These are phyloP conservation scores for Sclerotinia nivalis DNA, from an alignment of 2,329 filamentous ascomycete species.

Conservation along the genomic window DNA sequence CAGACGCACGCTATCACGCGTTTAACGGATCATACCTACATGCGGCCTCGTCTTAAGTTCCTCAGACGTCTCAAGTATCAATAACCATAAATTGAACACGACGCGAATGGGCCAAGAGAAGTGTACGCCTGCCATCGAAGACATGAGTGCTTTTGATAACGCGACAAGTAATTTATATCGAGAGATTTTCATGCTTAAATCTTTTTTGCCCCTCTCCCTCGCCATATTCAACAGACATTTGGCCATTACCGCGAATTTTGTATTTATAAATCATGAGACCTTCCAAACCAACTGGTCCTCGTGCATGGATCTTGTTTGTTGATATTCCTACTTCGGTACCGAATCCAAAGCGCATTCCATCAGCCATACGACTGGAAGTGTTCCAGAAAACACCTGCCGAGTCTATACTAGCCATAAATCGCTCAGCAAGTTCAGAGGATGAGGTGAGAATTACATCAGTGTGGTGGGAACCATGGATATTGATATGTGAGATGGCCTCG, in stretches of 20 bases:
- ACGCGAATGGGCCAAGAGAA: slow-evolving; percentile 4
- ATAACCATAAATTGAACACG: neutral
- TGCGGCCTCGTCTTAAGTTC: slow-evolving; percentile 10
- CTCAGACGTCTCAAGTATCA: slow-evolving; percentile 20
- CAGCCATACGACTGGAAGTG: slow-evolving; percentile 87
- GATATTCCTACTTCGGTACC: slow-evolving; percentile 98
- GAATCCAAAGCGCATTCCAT: slow-evolving; percentile 96
- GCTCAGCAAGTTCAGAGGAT: slow-evolving; percentile 66
- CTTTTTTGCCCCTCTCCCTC: slow-evolving; percentile 59
- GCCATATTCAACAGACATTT: slow-evolving; percentile 76
- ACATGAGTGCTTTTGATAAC: neutral
- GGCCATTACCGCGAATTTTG: slow-evolving; percentile 79
- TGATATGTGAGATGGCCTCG: slow-evolving; percentile 84
- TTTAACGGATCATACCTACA: neutral
- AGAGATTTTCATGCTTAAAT: slow-evolving; percentile 58
- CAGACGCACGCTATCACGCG: slow-evolving; percentile 1
- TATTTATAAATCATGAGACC: slow-evolving; percentile 98
- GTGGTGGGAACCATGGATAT: slow-evolving; percentile 87
- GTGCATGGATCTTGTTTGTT: slow-evolving; percentile 96
- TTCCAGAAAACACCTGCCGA: slow-evolving; percentile 97
- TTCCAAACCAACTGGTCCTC: slow-evolving; percentile 90
- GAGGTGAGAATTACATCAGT: slow-evolving; percentile 87
- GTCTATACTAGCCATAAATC: slow-evolving; percentile 83
- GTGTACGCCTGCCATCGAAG: neutral
- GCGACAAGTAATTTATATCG: slow-evolving; percentile 27